These are phyloP conservation scores for Scenedesmus sp. DNA, from an alignment of 163 green algal genomes.

Conservation along the genomic window DNA sequence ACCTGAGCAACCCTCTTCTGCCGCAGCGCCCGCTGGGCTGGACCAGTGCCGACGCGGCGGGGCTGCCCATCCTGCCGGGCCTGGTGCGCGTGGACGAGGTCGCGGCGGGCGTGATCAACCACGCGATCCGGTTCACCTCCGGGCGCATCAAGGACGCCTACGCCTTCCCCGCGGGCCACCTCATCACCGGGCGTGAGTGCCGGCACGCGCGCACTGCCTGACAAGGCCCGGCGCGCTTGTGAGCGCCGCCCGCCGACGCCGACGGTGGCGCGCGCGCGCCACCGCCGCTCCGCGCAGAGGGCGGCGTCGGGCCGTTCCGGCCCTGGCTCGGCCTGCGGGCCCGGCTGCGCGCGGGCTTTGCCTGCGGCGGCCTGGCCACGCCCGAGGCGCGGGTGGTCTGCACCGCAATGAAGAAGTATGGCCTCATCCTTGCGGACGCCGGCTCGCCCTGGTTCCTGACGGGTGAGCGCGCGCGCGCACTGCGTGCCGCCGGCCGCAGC, in stretches of 20 bases:
- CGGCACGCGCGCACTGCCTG: too few species aligned
- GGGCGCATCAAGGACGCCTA: constrained; percentile 37
- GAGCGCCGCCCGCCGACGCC: too few species aligned
- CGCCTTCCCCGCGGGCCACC: constrained; percentile 42
- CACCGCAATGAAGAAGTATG: constrained; percentile 40
- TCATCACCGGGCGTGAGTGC: background rate
- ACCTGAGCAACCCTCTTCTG: constrained; percentile 6
- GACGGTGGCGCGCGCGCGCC: too few species aligned
- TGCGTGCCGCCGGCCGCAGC: too few species aligned
- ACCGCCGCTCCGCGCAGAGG: too few species aligned
- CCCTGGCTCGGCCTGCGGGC: constrained; percentile 50
- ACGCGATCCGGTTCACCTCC: constrained; percentile 47
- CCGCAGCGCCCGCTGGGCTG: constrained; percentile 46
- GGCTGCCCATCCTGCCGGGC: constrained; percentile 33
- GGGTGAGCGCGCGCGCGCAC: too few species aligned
- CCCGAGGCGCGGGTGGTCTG: constrained; percentile 25
- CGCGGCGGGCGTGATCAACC: constrained; percentile 11
- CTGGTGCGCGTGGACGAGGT: constrained; percentile 41
- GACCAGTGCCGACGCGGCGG: constrained; percentile 41
- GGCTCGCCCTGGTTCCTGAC: constrained; percentile 15
- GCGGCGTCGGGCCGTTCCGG: too few species aligned
- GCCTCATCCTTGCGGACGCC: constrained; percentile 36
- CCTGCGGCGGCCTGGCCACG: constrained; percentile 5
- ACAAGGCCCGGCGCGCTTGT: too few species aligned
- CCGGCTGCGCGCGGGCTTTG: constrained; percentile 27